Evolutionary conservation across 208 protist species (phyloP), one percentile per base, ranked within the genome.

Genomic region (Herpetomonas samuelpessoai): DNA sequence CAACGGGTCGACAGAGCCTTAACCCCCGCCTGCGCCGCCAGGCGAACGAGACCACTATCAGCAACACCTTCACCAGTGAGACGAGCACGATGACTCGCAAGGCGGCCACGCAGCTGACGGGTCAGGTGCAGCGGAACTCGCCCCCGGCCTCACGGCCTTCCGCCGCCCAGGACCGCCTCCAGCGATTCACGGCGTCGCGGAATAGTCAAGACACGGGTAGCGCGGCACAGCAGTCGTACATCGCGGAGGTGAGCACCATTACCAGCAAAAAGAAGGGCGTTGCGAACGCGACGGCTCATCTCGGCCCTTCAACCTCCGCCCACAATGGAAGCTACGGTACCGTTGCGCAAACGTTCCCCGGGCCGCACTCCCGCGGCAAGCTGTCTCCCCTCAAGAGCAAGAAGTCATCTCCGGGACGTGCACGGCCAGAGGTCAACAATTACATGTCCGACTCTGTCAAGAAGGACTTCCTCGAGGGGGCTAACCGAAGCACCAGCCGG

Each of bases 11-110:
- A 18, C 6, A 6, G 10, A 50, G 21, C 45, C 14, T n/a, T n/a
- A 50, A 50, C 45, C 12, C 12, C 14, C 45, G n/a, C 21, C 21
- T 24, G n/a, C 30, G 35, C 52, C 26, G 10, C 26, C 52, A 4
- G 6, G 19, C 12, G 2, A 21, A 22, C 7, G 21, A 19, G 47
- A 39, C 44, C 48, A n/a, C n/a, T 58, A 18, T 30, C 54, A 3
- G 54, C 54, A 25, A 61, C 56, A 26, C 31, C 48, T 38, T 27
- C 45, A 27, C 35, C 56, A 4, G n/a, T 19, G n/a, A 35, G 56
- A n/a, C 56, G 51, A 29, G 47, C 26, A 31, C 26, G n/a, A n/a
- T n/a, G n/a, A n/a, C 49, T 28, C 4, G 14, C 6, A 35, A 26
- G 6, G 45, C 45, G n/a, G 45, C 45, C 45, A 9, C 45, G n/a